These are phyloP conservation scores for Dictyophora rubrovolvata DNA, from an alignment of 768 basidiomycete species.

Conservation along the genomic window DNA sequence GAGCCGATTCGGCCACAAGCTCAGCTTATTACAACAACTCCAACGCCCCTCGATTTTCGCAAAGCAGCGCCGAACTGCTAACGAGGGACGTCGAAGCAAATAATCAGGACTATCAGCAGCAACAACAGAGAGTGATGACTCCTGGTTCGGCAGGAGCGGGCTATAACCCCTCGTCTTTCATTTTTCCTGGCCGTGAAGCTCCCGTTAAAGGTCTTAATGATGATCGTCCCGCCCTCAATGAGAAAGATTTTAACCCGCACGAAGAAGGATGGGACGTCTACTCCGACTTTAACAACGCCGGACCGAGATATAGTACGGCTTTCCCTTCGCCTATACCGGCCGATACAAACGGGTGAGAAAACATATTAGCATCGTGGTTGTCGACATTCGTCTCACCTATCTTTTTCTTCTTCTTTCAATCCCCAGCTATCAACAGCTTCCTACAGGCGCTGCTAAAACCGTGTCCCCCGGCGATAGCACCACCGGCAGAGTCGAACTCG, in stretches of 20 bases:
- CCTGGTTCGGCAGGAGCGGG: slow-evolving; percentile 38
- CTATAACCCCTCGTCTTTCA: slow-evolving; percentile 63
- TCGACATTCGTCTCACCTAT: background rate
- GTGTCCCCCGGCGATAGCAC: slow-evolving; percentile 17
- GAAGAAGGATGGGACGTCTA: slow-evolving; percentile 65
- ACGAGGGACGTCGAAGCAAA: slow-evolving; percentile 22
- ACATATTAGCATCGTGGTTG: background rate
- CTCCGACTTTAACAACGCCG: slow-evolving; percentile 83
- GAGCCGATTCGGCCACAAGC: slow-evolving; percentile 56
- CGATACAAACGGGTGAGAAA: background rate
- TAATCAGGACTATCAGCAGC: slow-evolving; percentile 27
- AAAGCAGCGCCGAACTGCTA: slow-evolving; percentile 4
- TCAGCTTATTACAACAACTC: slow-evolving; percentile 17
- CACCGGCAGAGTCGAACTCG: slow-evolving; percentile 61
- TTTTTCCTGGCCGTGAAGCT: slow-evolving; percentile 58
- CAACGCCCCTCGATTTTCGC: slow-evolving; percentile 5
- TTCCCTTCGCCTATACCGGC: slow-evolving; percentile 26
- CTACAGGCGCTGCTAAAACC: slow-evolving; percentile 21
- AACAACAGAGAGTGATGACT: slow-evolving; percentile 33
- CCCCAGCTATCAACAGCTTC: slow-evolving; percentile 4
- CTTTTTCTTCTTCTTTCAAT: background rate
- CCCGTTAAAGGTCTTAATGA: slow-evolving; percentile 72
- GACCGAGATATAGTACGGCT: slow-evolving; percentile 63
- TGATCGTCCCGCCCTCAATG: slow-evolving; percentile 32
- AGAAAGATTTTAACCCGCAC: slow-evolving; percentile 23